Evolutionary conservation across 148 eudicot genomes (phyloP).

Genomic region (Bassia scoparia): DNA sequence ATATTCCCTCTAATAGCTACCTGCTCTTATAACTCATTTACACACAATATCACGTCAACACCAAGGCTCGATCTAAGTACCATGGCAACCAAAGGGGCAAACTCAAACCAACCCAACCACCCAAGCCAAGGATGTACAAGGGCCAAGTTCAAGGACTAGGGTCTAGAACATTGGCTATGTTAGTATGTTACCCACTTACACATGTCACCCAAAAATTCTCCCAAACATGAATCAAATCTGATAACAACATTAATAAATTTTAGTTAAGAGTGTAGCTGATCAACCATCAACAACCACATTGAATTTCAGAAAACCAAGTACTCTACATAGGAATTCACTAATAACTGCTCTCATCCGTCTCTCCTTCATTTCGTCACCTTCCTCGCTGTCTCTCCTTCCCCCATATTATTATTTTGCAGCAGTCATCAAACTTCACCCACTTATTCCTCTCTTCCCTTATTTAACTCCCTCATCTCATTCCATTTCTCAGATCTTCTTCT

Average conservation of each 20-base stretch:
- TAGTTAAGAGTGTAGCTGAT: slow-evolving; percentile 20
- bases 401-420: background rate
- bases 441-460: slow-evolving; percentile 3
- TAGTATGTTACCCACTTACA: no score
- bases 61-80: no score
- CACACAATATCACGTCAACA: no score
- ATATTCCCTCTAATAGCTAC: no score
- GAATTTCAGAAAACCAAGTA: background rate
- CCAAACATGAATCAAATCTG: background rate
- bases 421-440: slow-evolving; percentile 9
- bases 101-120: no score
- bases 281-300: slow-evolving; percentile 31
- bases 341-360: slow-evolving; percentile 34
- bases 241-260: background rate
- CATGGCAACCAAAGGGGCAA: no score
- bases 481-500: background rate
- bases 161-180: no score
- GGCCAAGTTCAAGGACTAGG: no score
- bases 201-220: no score
- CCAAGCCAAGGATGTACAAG: no score
- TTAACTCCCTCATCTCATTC: slow-evolving; percentile 1
- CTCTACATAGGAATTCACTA: background rate
- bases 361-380: background rate
- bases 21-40: no score
- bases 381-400: background rate